Base-by-base conservation (phyloP, 2,329 filamentous ascomycete genomes). In the Chaetomiaceae sp. region DNA sequence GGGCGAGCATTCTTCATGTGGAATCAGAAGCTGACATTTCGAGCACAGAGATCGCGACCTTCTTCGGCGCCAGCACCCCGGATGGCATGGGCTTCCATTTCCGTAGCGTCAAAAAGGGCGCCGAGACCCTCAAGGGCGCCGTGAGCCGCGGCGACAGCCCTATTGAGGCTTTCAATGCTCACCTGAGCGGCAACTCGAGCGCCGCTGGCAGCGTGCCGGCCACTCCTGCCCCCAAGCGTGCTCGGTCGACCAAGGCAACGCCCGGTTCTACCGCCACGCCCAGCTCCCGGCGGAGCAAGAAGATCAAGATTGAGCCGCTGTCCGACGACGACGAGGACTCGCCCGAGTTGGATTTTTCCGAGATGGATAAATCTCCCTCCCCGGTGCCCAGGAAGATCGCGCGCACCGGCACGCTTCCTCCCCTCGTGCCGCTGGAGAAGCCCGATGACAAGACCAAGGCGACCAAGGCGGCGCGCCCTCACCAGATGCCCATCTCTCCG, bases 71-170 rank as follows among this genome's bases (percentile, higher is more conserved):
- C 53, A 81, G 78, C 3, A 85, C 81, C 0, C 64, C 72, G 0
- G 74, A 75, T 19, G 82, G 82, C 8, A 75, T 84, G n/a, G 75
- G 77, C 59, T 85, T 81, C 64, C 81, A 84, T 61, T 83, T 85
- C 62, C 75, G 81, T 1, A 56, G 65, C 22, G 76, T 84, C 68
- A 82, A 81, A 66, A 71, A 71, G 33, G 72, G 81, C 27, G 80
- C 76, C 27, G 74, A 78, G 36, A 67, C 66, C 2, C 73, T 83
- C 40, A 70, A 72, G 38, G 62, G 69, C 3, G 74, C 75, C 3
- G 71, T 74, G n/a, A 67, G 69, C 20, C 65, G 68, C 1, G 76
- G 75, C 23, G 68, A 72, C 39, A 73, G 79, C 60, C 76, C 80
- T 0, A 68, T 75, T 12, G 66, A 61, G 40, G 71, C 70, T 20